A percentile compares a stretch with the other conserved stretches of the same genome.
Evolutionary conservation across 2,329 filamentous ascomycete species (phyloP).

Genomic region (Iodosphaeria phyllophila): DNA sequence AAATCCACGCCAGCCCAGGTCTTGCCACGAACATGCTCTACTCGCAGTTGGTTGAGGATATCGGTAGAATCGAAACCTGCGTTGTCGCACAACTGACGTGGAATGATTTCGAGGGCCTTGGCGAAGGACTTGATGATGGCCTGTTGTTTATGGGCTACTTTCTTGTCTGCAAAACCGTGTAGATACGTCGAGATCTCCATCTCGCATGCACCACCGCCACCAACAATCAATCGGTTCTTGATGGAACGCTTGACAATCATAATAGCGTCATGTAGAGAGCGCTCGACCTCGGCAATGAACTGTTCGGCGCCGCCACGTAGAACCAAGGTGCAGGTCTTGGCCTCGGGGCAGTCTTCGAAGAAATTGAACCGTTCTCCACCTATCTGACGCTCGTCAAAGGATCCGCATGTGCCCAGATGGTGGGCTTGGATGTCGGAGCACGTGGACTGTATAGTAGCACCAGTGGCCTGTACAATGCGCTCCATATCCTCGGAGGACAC

Average conservation of each 20-base stretch:
- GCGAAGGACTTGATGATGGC: slow-evolving; percentile 95
- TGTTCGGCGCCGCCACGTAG: slow-evolving; percentile 94
- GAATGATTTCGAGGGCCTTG: slow-evolving; percentile 91
- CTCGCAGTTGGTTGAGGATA: slow-evolving; percentile 87
- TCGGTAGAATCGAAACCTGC: slow-evolving; percentile 97
- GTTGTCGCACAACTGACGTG: slow-evolving; percentile 94
- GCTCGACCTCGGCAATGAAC: slow-evolving; percentile 97
- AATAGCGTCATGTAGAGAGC: slow-evolving; percentile 93
- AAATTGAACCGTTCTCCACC: slow-evolving; percentile 97
- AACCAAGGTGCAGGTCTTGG: slow-evolving; percentile 92
- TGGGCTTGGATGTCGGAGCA: slow-evolving; percentile 84
- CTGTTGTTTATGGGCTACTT: slow-evolving; percentile 89
- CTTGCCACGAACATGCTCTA: slow-evolving; percentile 87
- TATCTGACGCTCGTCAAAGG: slow-evolving; percentile 91
- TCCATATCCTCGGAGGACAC: slow-evolving; percentile 87
- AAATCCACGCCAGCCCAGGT: slow-evolving; percentile 96
- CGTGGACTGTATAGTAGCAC: slow-evolving; percentile 81
- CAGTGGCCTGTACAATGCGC: slow-evolving; percentile 85
- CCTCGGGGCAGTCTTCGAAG: slow-evolving; percentile 87
- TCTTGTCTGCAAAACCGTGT: slow-evolving; percentile 80
- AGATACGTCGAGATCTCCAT: slow-evolving; percentile 95
- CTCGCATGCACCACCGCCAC: slow-evolving; percentile 83
- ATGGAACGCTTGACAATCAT: slow-evolving; percentile 99
- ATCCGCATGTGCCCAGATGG: slow-evolving; percentile 79
- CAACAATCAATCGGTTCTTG: slow-evolving; percentile 86